These are phyloP conservation scores for Haematococcus sp. DNA, from an alignment of 139 green algal genomes.

Conservation along the genomic window DNA sequence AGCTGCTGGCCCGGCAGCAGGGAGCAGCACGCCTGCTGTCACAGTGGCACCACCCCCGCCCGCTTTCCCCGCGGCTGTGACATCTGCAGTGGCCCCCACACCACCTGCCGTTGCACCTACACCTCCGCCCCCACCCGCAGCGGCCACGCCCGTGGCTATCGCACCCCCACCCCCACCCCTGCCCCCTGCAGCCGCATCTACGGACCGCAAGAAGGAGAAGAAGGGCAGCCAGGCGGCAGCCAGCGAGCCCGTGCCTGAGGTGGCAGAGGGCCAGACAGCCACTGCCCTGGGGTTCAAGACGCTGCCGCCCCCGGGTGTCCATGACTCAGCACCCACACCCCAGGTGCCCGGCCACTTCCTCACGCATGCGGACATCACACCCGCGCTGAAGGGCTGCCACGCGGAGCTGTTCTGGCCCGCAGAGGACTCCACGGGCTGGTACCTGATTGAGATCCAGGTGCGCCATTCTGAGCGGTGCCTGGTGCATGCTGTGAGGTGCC, in stretches of 20 bases:
- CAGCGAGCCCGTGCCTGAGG: no score
- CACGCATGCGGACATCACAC: constrained; percentile 59
- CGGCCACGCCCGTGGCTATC: no score
- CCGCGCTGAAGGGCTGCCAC: constrained; percentile 58
- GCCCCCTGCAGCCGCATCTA: neutral
- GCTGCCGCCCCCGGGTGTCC: constrained; percentile 24
- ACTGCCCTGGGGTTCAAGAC: constrained; percentile 16
- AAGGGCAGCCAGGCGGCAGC: no score
- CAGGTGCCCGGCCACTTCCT: constrained; percentile 42
- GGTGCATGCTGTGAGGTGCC: neutral
- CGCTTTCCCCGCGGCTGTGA: neutral
- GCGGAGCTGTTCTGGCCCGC: constrained; percentile 85
- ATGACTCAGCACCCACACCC: constrained; percentile 34
- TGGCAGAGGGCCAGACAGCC: neutral
- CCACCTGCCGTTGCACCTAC: neutral
- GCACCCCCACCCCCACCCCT: neutral
- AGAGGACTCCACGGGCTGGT: constrained; percentile 77
- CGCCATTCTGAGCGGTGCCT: no score
- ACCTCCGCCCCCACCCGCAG: neutral
- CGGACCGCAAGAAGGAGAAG: no score
- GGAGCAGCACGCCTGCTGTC: neutral
- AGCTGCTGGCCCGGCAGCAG: neutral
- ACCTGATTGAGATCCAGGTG: constrained; percentile 79
- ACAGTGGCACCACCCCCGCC: neutral
- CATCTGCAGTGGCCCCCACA: neutral